Conservation (phyloP, 2,329 filamentous ascomycete genomes). For the Xylariaceae sp. region DNA sequence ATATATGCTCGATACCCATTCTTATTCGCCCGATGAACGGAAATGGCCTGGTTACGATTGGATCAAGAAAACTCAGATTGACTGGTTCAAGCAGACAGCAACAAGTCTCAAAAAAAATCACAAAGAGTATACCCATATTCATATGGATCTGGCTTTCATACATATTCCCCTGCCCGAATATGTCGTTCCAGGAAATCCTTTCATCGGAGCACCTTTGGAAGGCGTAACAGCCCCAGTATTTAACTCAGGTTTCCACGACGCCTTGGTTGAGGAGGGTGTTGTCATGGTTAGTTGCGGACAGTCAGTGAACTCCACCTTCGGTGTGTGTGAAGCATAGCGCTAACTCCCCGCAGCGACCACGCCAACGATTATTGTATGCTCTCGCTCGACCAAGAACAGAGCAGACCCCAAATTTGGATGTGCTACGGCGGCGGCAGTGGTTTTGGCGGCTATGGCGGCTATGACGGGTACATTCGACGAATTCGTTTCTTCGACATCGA, state of each 20-base stretch:
- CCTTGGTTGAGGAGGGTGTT: slow-evolving; percentile 80
- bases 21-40: slow-evolving; percentile 85
- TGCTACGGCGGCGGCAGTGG: slow-evolving; percentile 91
- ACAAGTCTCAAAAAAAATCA: slow-evolving; percentile 73
- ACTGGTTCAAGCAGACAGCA: slow-evolving; percentile 86
- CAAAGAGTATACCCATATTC: slow-evolving; percentile 81
- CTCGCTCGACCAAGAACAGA: slow-evolving; percentile 48
- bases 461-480: slow-evolving; percentile 78
- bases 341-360: slow-evolving; percentile 63
- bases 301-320: slow-evolving; percentile 47
- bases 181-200: slow-evolving; percentile 54
- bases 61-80: slow-evolving; percentile 90
- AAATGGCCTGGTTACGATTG: slow-evolving; percentile 94
- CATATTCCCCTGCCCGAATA: slow-evolving; percentile 97
- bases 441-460: slow-evolving; percentile 93
- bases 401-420: slow-evolving; percentile 85
- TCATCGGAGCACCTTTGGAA: slow-evolving; percentile 75
- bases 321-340: background rate
- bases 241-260: slow-evolving; percentile 91
- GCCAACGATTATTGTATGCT: slow-evolving; percentile 95
- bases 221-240: slow-evolving; percentile 81
- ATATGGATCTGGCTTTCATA: slow-evolving; percentile 95
- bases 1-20: slow-evolving; percentile 92
- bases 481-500: slow-evolving; percentile 91
- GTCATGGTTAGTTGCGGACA: slow-evolving; percentile 89